Evolutionary conservation across 129 eudicot genomes (phyloP).

Genomic region (Saposhnikovia divaricata): DNA sequence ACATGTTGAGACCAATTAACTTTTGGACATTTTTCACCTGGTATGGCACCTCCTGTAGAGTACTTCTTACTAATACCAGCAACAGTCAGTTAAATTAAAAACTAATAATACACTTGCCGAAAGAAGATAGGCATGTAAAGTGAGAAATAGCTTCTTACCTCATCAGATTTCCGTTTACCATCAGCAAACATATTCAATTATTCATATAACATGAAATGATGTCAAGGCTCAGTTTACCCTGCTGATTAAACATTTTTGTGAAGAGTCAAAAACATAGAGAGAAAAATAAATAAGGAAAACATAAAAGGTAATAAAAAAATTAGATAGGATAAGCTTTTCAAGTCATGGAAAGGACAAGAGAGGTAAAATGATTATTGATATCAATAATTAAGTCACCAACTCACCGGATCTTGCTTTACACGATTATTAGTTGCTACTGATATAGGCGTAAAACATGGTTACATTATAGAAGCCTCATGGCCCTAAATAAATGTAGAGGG

Average conservation of each 20-base stretch:
- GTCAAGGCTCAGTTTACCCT: conserved; percentile 6
- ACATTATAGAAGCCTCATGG: background rate
- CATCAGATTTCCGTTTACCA: conserved; percentile 38
- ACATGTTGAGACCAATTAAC: conserved; percentile 71
- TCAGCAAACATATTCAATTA: conserved; percentile 26
- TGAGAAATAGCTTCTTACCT: conserved; percentile 29
- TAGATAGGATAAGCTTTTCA: background rate
- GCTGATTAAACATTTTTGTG: background rate
- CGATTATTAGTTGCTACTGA: background rate
- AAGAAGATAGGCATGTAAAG: conserved; percentile 13
- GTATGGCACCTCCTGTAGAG: conserved; percentile 32
- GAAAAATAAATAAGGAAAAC: background rate
- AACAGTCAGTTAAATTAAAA: conserved; percentile 1
- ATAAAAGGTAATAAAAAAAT: background rate
- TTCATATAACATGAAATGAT: conserved; percentile 19
- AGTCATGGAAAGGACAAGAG: background rate
- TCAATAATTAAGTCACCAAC: background rate
- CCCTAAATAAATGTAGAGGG: background rate
- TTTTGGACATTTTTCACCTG: conserved; percentile 32
- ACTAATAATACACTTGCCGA: background rate
- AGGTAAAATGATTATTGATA: background rate
- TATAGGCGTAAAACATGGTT: background rate
- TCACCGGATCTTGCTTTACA: background rate
- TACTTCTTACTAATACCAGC: conserved; percentile 32
- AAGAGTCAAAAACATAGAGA: background rate